Base-by-base conservation (phyloP, 2,329 filamentous ascomycete species). In the Xylaria sp. region DNA sequence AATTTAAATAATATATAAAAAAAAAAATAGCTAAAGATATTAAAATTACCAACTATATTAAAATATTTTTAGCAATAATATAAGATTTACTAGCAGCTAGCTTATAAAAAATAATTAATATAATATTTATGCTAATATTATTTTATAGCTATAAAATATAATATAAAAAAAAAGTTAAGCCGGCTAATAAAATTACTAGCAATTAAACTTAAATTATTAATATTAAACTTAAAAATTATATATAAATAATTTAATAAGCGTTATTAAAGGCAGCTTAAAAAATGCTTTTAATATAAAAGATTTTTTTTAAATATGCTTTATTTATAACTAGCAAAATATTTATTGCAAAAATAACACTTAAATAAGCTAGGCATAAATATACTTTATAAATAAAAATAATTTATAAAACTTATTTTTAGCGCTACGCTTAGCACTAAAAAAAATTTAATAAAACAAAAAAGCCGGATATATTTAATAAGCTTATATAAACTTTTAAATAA, bases 1-100 rank as follows among this genome's bases (percentile, higher is more conserved):
- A 58, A 8, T 50, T 64, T 32, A 27, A 59, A 58, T n/a, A 40
- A 16, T 21, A 64, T 32, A n/a, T 42, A 54, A 53, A 53, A n/a
- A n/a, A 65, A 32, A 32, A 32, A 32, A 8, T 8, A 47, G 5
- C 9, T 40, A 40, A 40, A 40, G 13, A 40, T 12, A 40, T 13
- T 4, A 40, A 40, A 40, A 40, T 13, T 13, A 16, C 12, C 4
- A 12, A 40, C 12, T 40, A 12, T 40, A 40, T 40, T 12, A 40
- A 40, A 16, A 32, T 8, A 4, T 32, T 32, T 32, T 32, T 8
- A 16, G 4, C 13, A 40, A 40, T 12, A 40, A 40, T 40, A 13
- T 12, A 40, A 40, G 13, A 1, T 16, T 40, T 40, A 13, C 13
- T 40, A 40, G 9, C 12, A 40, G 12, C 37, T 40, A 32, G 8